Evolutionary conservation across 2,329 filamentous ascomycete species (phyloP).

Genomic region (Fusarium miscanthi): DNA sequence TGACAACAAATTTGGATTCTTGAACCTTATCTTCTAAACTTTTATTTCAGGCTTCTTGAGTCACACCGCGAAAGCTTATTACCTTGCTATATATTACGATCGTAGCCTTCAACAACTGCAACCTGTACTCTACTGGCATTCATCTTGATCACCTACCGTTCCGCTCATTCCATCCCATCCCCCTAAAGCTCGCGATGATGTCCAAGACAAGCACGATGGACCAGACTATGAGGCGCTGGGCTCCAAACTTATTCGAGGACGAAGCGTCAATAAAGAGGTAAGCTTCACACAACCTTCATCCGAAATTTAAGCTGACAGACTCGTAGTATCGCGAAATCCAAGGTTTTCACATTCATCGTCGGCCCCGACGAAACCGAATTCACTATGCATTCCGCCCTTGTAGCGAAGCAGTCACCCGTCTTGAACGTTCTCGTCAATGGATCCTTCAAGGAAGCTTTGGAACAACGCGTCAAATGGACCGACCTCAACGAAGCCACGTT

Average conservation of each 20-base stretch:
- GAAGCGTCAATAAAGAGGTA: background rate
- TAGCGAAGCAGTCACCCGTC: background rate
- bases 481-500: background rate
- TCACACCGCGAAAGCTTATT: background rate
- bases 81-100: accelerated
- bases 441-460: background rate
- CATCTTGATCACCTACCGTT: background rate
- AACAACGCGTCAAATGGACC: background rate
- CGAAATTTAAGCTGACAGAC: accelerated
- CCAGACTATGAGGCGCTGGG: accelerated
- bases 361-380: accelerated
- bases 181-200: too few species aligned
- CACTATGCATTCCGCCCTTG: background rate
- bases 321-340: background rate
- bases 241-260: accelerated
- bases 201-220: too few species aligned
- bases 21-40: background rate
- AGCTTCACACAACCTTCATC: accelerated
- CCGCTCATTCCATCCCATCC: too few species aligned
- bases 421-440: background rate
- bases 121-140: accelerated
- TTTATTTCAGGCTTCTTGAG: background rate
- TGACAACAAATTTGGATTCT: background rate
- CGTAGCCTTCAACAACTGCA: accelerated
- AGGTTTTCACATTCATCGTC: background rate